Conservation (phyloP, 768 basidiomycete species). For the Peribolospora kevripleyi region DNA sequence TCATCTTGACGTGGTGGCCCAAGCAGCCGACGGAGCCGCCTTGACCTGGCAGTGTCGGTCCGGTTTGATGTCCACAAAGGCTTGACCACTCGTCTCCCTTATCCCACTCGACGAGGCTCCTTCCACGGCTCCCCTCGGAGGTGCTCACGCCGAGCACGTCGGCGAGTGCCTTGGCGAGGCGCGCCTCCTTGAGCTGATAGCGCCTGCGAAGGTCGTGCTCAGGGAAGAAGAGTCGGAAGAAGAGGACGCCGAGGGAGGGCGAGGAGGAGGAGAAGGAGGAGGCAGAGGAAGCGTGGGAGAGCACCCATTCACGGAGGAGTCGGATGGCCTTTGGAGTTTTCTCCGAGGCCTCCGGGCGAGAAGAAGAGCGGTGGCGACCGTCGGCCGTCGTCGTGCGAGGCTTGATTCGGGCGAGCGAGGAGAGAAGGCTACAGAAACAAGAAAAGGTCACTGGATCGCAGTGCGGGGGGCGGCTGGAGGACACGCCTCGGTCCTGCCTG, state of each 20-base stretch:
- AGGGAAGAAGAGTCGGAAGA: slow-evolving; percentile 62
- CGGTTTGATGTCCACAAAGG: slow-evolving; percentile 27
- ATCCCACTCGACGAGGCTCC: slow-evolving; percentile 28
- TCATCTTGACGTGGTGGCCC: too few species aligned
- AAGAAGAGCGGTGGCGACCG: not conserved
- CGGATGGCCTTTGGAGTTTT: slow-evolving; percentile 7
- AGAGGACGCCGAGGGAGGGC: slow-evolving; percentile 22
- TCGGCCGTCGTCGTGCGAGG: not conserved
- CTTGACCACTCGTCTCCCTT: slow-evolving; percentile 34
- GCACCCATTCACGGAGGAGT: not conserved
- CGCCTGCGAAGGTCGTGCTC: slow-evolving; percentile 42
- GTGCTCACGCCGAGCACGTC: not conserved
- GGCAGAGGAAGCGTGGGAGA: slow-evolving; percentile 24
- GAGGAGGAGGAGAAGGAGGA: slow-evolving; percentile 20
- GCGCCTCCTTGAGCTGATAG: not conserved
- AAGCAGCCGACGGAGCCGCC: not conserved
- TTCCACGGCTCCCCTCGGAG: not conserved
- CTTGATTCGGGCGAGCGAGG: not conserved
- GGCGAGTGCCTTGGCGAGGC: not conserved
- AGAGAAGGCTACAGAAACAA: slow-evolving; percentile 7
- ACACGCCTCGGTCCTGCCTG: too few species aligned
- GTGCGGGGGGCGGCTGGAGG: not conserved
- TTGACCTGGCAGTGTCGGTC: slow-evolving; percentile 22
- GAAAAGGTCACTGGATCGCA: slow-evolving; percentile 6
- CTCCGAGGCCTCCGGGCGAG: not conserved